Percentiles rank a stretch among this genome's conserved stretches.
Conservation (phyloP, 306 rosid species). For the Acacia acuminata region DNA sequence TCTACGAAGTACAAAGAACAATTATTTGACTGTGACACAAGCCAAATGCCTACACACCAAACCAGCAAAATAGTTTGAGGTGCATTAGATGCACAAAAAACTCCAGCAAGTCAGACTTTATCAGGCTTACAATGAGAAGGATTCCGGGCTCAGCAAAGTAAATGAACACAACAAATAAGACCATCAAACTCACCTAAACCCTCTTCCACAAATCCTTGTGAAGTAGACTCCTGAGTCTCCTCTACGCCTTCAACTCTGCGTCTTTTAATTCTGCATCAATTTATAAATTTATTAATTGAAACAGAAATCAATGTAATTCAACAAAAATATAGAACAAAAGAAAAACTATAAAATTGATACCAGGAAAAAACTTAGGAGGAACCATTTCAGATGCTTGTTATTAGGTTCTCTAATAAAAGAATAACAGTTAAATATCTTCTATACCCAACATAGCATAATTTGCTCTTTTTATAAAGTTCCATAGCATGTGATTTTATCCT, state of each 20-base stretch:
- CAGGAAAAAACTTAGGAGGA: background rate
- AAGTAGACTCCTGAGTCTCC: conserved; percentile 48
- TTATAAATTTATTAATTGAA: conserved; percentile 23
- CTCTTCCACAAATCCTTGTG: conserved; percentile 35
- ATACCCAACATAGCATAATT: background rate
- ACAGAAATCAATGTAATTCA: background rate
- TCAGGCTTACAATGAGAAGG: background rate
- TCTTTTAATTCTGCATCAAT: conserved; percentile 57
- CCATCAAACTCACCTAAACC: conserved; percentile 45
- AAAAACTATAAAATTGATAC: conserved; percentile 5
- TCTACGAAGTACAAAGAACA: background rate
- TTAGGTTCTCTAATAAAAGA: background rate
- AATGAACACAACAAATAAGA: conserved; percentile 11
- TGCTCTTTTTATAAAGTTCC: background rate
- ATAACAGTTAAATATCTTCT: background rate
- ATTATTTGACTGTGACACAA: conserved; percentile 10
- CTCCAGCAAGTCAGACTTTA: background rate
- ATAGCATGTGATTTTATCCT: background rate
- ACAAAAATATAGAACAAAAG: conserved; percentile 22
- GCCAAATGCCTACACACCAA: conserved; percentile 4
- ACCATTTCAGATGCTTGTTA: background rate
- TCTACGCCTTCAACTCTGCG: conserved; percentile 51
- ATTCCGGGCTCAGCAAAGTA: conserved; percentile 5
- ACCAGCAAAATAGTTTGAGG: conserved; percentile 13
- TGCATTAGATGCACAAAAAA: background rate